These are phyloP conservation scores for Rhinocladiella similis DNA, from an alignment of 2,329 filamentous ascomycete species.

Conservation along the genomic window DNA sequence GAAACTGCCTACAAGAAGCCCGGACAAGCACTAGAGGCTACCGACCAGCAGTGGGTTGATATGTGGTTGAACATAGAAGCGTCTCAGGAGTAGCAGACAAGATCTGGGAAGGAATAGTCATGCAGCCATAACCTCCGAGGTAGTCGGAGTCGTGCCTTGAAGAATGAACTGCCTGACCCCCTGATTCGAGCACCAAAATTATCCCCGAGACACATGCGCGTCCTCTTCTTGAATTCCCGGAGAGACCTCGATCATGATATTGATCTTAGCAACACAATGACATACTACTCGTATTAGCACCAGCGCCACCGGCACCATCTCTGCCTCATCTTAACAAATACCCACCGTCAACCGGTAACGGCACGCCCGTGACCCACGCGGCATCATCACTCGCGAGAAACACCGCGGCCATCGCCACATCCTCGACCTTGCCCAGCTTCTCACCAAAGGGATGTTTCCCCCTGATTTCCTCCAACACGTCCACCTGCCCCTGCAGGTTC, in stretches of 20 bases:
- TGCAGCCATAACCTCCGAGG: too few relatives aligned
- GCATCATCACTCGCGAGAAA: constrained; percentile 51
- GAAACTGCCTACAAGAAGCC: constrained; percentile 11
- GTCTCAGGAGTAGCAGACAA: neutral
- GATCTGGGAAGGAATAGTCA: neutral
- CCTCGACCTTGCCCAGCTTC: constrained; percentile 27
- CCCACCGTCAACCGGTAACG: constrained; percentile 49
- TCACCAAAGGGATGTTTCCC: constrained; percentile 19
- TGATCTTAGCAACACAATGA: too few relatives aligned
- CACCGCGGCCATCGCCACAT: constrained; percentile 43
- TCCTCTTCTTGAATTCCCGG: too few relatives aligned
- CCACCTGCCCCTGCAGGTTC: constrained; percentile 37
- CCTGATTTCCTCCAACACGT: constrained; percentile 16
- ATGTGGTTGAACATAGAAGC: constrained; percentile 24
- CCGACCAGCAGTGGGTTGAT: constrained; percentile 18
- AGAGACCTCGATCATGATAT: too few relatives aligned
- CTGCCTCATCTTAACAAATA: constrained; percentile 32
- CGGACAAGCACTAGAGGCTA: constrained; percentile 3
- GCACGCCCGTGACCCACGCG: constrained; percentile 46
- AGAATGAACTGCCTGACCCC: too few relatives aligned
- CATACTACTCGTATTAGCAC: too few relatives aligned
- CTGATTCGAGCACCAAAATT: too few relatives aligned
- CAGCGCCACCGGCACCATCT: too few relatives aligned
- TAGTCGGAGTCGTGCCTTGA: too few relatives aligned
- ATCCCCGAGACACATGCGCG: too few relatives aligned